Evolutionary conservation across 257 asterid species (phyloP).

Genomic region (Solanum pennellii): DNA sequence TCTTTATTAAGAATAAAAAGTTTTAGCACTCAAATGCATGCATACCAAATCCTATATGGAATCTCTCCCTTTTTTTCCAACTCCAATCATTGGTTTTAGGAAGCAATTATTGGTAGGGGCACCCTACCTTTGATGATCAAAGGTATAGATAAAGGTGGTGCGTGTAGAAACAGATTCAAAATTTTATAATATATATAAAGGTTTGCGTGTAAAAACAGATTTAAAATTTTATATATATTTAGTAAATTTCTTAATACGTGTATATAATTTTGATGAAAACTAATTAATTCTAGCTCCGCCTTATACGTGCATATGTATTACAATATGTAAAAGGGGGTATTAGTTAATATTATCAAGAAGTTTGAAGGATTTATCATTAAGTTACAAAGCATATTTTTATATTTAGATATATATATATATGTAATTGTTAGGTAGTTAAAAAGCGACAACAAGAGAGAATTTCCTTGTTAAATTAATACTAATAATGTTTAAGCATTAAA

Average conservation of each 20-base stretch:
- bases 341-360: neutral
- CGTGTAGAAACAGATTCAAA: neutral
- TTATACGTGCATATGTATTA: neutral
- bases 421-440: neutral
- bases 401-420: neutral
- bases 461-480: neutral
- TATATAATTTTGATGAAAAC: neutral
- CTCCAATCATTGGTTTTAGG: conserved; percentile 8
- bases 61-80: neutral
- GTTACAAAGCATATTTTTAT: neutral
- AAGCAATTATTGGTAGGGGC: conserved; percentile 18
- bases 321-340: neutral
- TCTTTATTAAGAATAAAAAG: neutral
- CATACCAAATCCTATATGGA: conserved; percentile 12
- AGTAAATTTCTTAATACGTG: neutral
- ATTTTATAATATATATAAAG: neutral
- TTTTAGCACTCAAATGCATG: neutral
- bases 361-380: neutral
- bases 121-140: conserved; percentile 9
- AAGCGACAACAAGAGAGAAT: neutral
- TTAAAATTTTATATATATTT: neutral
- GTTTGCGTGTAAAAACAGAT: neutral
- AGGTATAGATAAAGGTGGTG: neutral
- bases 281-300: neutral
- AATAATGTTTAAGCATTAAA: neutral